Percentiles rank a stretch among this genome's conserved stretches.
Conservation (phyloP, 2,329 filamentous ascomycete species). For the Iodosphaeria phyllophila region DNA sequence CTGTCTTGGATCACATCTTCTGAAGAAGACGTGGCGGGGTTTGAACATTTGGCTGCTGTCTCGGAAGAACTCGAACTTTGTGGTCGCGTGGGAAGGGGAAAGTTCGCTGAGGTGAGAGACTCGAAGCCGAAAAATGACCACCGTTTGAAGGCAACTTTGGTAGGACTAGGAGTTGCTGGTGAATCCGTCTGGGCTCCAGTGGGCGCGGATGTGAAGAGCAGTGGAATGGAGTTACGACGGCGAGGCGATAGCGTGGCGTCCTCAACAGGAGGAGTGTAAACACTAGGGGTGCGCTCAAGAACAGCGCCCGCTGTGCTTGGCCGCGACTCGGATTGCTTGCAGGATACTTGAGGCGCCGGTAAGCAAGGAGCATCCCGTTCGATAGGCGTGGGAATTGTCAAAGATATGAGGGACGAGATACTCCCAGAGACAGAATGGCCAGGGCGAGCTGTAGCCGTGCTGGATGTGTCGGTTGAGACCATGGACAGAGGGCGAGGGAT, state of each 20-base stretch:
- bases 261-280: constrained; percentile 11
- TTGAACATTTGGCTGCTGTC: constrained; percentile 12
- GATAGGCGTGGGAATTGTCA: constrained; percentile 23
- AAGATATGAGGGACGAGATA: constrained; percentile 58
- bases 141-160: constrained; percentile 32
- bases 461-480: constrained; percentile 70
- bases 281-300: constrained; percentile 30
- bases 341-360: constrained; percentile 20
- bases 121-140: constrained; percentile 48
- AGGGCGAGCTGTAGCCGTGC: constrained; percentile 49
- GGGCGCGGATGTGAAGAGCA: constrained; percentile 24
- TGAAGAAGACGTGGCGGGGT: constrained; percentile 13
- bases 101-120: constrained; percentile 24
- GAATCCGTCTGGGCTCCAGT: constrained; percentile 13
- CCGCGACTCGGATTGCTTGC: constrained; percentile 27
- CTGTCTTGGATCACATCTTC: constrained; percentile 17
- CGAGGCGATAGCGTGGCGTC: constrained; percentile 19
- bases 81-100: constrained; percentile 26
- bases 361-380: constrained; percentile 20
- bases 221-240: constrained; percentile 40
- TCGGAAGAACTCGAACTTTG: constrained; percentile 27
- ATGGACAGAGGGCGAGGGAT: constrained; percentile 69
- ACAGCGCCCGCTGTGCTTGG: constrained; percentile 58
- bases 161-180: constrained; percentile 25
- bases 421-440: constrained; percentile 63